phyloP scores from a whole-genome alignment of 805 yeast genomes.

The Yamadazyma ubonensis region DNA sequence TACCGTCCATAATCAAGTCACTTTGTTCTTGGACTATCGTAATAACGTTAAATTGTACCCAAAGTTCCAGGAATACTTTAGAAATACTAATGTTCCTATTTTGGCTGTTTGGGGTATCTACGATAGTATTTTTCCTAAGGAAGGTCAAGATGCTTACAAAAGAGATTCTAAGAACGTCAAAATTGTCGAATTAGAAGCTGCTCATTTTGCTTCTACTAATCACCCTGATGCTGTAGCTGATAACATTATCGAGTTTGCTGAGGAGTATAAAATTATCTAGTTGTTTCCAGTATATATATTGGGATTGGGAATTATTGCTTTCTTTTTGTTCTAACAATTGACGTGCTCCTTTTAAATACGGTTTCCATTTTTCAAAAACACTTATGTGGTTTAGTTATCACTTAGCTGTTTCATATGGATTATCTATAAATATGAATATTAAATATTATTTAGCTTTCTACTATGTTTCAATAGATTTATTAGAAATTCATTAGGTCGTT shows the following conservation, averaged over 20 bases:
- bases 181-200: conserved; percentile 29
- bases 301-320: too few species aligned
- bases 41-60: conserved; percentile 36
- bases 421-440: too few species aligned
- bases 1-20: conserved; percentile 27
- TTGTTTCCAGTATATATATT: not conserved
- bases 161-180: conserved; percentile 28
- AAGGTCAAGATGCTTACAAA: conserved; percentile 39
- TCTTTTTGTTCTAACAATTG: too few species aligned
- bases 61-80: conserved; percentile 32
- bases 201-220: conserved; percentile 40
- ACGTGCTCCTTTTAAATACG: too few species aligned
- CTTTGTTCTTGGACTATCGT: conserved; percentile 34
- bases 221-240: conserved; percentile 29
- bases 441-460: too few species aligned
- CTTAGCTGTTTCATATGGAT: too few species aligned
- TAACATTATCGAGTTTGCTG: conserved; percentile 21
- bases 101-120: conserved; percentile 43
- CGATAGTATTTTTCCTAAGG: conserved; percentile 32
- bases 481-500: too few species aligned
- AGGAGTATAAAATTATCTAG: conserved; percentile 10
- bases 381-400: too few species aligned
- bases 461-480: too few species aligned
- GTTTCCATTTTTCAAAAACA: too few species aligned
- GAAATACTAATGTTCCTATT: conserved; percentile 30